Evolutionary conservation across 1,139 yeast species (phyloP).

Genomic region (Geotrichum bryndzae): DNA sequence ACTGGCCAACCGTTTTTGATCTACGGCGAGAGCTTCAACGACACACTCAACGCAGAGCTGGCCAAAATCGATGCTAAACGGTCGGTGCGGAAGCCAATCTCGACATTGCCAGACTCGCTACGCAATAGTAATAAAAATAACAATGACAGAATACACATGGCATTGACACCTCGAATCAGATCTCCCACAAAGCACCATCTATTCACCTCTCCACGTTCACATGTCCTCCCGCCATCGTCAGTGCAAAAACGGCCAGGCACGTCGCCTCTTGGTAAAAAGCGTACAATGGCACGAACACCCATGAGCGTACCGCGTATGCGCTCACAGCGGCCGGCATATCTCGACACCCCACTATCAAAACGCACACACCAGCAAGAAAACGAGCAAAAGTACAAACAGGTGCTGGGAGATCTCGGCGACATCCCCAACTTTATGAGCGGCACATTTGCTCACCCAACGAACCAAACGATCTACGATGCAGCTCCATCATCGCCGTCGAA

Average conservation of each 20-base stretch:
- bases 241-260: not conserved
- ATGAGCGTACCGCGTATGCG: not conserved
- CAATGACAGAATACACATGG: not conserved
- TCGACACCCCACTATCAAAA: not conserved
- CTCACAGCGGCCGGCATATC: not conserved
- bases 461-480: not conserved
- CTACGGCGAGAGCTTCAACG: constrained; percentile 29
- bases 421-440: not conserved
- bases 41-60: constrained; percentile 23
- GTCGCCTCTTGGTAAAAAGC: not conserved
- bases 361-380: not conserved
- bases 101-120: not conserved
- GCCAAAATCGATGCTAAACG: constrained; percentile 12
- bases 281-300: not conserved
- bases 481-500: not conserved
- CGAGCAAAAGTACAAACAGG: not conserved
- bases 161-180: not conserved
- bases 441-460: not conserved
- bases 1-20: constrained; percentile 34
- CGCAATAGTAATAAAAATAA: not conserved
- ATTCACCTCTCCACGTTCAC: not conserved
- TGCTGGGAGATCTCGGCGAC: not conserved
- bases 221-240: not conserved
- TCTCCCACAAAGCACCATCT: not conserved
- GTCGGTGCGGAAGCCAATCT: constrained; percentile 19